Base-by-base conservation (phyloP, 2,329 filamentous ascomycete species). In the Blastomyces parvus region DNA sequence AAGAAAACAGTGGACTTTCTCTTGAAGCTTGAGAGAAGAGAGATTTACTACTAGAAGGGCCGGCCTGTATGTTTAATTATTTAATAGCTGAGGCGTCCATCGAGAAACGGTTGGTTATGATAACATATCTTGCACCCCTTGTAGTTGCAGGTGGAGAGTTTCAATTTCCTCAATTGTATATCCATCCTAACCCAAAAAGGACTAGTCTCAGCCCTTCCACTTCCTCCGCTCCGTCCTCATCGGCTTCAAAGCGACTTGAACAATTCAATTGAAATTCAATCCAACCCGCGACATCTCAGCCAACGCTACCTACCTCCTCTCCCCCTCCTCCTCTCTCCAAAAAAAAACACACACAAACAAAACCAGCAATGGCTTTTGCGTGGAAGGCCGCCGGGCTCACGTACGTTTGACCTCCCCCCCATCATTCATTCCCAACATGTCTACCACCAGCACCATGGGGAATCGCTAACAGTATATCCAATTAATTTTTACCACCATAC, bases 321-420 rank as follows among this genome's bases (percentile, higher is more conserved):
- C 27, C 48, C 27, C 60, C 27, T n/a, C 36, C 48, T 48, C 2
- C 22, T 14, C 66, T 65, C 64, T 63, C 17, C 3, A 66, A 65
- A 62, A 65, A 61, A 9, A n/a, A 17, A 36, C 66, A 65, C 64
- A 64, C 66, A 63, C 65, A 65, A 67, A 70, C 68, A 69, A 68
- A 25, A 65, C 68, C 76, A 85, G 90, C 85, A 82, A 99, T 97
- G 94, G 84, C 89, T 82, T 93, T 92, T 83, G 90, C 92, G 78
- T 99, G 93, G 94, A 97, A 97, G 89, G 86, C 92, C 77, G 90
- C 94, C 79, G 94, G 94, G 81, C 84, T 97, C 78, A 95, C 88
- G 92, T 96, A 89, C 79, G 90, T 63, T 57, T 48, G 66, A 70
- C 66, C 52, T 17, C 52, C 2, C 13, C 40, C 27, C 1, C 13